Percentiles rank a stretch among this genome's conserved stretches.
These are phyloP conservation scores for Bipolaris bicolor DNA, from an alignment of 2,329 filamentous ascomycete genomes.

Conservation along the genomic window DNA sequence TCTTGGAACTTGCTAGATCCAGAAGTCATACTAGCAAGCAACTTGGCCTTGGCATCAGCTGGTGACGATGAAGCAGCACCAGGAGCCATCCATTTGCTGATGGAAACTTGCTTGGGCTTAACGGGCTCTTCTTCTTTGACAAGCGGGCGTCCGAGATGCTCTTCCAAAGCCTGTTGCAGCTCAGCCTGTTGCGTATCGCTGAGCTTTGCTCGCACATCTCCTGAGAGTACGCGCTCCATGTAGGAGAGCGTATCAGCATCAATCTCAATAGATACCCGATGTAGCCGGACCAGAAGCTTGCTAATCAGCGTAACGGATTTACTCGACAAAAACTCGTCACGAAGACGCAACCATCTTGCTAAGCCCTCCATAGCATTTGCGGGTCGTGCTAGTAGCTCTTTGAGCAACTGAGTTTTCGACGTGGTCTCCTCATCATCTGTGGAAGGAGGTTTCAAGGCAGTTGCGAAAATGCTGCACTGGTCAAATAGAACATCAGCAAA, in stretches of 20 bases:
- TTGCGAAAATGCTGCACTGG: constrained; percentile 82
- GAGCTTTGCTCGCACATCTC: constrained; percentile 76
- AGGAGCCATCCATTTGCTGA: constrained; percentile 51
- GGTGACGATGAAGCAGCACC: constrained; percentile 23
- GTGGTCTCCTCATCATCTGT: constrained; percentile 45
- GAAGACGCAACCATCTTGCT: constrained; percentile 86
- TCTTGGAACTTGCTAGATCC: constrained; percentile 39
- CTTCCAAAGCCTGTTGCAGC: constrained; percentile 68
- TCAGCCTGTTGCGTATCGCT: constrained; percentile 84
- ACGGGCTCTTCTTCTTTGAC: constrained; percentile 41
- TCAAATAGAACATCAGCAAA: constrained; percentile 85
- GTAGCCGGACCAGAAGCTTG: constrained; percentile 83
- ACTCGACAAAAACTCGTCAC: constrained; percentile 83
- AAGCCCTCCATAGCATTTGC: constrained; percentile 70
- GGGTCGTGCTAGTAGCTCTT: constrained; percentile 68
- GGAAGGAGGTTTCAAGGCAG: constrained; percentile 61
- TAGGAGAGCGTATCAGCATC: constrained; percentile 64
- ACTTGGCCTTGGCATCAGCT: constrained; percentile 33
- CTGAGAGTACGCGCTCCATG: constrained; percentile 70
- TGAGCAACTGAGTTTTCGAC: constrained; percentile 49
- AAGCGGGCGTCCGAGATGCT: constrained; percentile 51
- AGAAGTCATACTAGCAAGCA: constrained; percentile 40
- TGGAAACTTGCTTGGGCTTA: constrained; percentile 50
- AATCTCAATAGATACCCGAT: constrained; percentile 76
- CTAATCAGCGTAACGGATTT: constrained; percentile 82